phyloP scores from a whole-genome alignment of 2,329 filamentous ascomycete genomes.

The Fusarium sp. region DNA sequence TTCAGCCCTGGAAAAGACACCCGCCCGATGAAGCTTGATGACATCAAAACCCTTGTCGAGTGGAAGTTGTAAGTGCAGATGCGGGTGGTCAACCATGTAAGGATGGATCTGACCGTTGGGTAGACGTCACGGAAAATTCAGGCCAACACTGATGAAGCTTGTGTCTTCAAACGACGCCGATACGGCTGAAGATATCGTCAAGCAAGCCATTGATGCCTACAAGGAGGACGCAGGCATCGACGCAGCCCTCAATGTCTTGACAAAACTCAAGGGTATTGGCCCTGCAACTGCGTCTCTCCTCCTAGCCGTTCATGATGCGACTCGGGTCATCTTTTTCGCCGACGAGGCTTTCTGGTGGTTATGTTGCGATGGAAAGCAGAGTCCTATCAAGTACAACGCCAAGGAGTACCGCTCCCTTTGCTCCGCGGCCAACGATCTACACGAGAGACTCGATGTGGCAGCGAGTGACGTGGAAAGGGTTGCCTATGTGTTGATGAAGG shows the following conservation, averaged over 20 bases:
- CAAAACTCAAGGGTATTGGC: conserved; percentile 77
- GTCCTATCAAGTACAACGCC: conserved; percentile 74
- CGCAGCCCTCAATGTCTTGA: conserved; percentile 65
- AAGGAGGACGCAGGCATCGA: conserved; percentile 53
- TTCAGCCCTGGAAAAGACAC: conserved; percentile 55
- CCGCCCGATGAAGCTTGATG: conserved; percentile 63
- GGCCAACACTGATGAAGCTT: conserved; percentile 70
- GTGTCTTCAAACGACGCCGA: conserved; percentile 70
- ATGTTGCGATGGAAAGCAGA: conserved; percentile 63
- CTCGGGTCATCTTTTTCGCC: conserved; percentile 77
- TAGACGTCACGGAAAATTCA: conserved; percentile 72
- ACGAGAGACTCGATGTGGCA: conserved; percentile 62
- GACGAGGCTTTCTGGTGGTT: conserved; percentile 84
- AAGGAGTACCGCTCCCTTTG: conserved; percentile 75
- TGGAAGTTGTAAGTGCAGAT: conserved; percentile 75
- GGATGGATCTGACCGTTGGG: conserved; percentile 9
- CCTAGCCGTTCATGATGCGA: conserved; percentile 72
- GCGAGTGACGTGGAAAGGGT: conserved; percentile 77
- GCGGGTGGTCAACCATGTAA: not conserved
- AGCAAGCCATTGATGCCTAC: conserved; percentile 63
- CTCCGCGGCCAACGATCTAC: conserved; percentile 55
- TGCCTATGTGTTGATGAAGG: conserved; percentile 74
- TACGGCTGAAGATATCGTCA: conserved; percentile 60
- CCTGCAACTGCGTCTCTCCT: conserved; percentile 84
- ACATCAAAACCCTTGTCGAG: conserved; percentile 71